phyloP scores from a whole-genome alignment of 208 protist species.

The Trypanosoma vivax region DNA sequence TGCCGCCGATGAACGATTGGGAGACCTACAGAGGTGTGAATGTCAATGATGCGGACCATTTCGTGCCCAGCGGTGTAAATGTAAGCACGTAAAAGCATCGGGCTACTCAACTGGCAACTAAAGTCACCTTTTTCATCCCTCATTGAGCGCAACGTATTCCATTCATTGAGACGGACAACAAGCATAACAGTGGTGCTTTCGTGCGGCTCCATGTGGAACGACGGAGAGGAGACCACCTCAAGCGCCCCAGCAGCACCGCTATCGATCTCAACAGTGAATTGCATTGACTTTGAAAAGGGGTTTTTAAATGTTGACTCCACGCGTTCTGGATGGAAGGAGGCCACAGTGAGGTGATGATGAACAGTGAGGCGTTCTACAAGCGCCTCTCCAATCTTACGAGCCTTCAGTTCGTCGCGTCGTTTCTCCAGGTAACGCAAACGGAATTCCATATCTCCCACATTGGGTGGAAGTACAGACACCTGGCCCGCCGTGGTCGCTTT shows the following conservation, averaged over 20 bases:
- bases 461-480: constrained; percentile 33
- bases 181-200: constrained; percentile 52
- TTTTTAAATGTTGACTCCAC: constrained; percentile 60
- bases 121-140: neutral
- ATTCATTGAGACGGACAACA: constrained; percentile 29
- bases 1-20: constrained; percentile 78
- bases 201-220: constrained; percentile 57
- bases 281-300: constrained; percentile 44
- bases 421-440: constrained; percentile 72
- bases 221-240: constrained; percentile 23
- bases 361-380: constrained; percentile 69
- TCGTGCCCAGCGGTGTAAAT: constrained; percentile 64
- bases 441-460: constrained; percentile 60
- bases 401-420: constrained; percentile 68
- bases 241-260: constrained; percentile 28
- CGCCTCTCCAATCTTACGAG: constrained; percentile 57
- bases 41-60: constrained; percentile 51
- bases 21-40: constrained; percentile 46
- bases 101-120: neutral
- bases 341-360: constrained; percentile 44
- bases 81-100: constrained; percentile 27
- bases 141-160: neutral
- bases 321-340: constrained; percentile 56
- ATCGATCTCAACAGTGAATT: constrained; percentile 69
- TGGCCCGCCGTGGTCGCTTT: constrained; percentile 32